Percentiles rank a stretch among this genome's conserved stretches.
phyloP scores from a whole-genome alignment of 768 basidiomycete genomes.

The Rhodotorula babjevae region DNA sequence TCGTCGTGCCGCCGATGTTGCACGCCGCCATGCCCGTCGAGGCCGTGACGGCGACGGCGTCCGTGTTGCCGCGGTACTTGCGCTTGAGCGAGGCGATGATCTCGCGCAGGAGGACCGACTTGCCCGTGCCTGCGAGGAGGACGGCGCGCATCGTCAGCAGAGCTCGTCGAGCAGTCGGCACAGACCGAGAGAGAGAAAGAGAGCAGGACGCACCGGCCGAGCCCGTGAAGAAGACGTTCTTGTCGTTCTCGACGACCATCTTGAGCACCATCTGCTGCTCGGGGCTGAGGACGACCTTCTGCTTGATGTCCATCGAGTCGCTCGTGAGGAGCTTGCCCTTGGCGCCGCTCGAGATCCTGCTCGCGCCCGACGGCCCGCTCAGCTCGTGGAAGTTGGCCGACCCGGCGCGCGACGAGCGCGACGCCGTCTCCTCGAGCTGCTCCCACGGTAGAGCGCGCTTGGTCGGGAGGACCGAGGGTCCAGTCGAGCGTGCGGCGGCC shows the following conservation, averaged over 20 bases:
- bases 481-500: background rate
- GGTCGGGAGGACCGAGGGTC: constrained; percentile 7
- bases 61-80: constrained; percentile 50
- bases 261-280: constrained; percentile 81
- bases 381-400: constrained; percentile 32
- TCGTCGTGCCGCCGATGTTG: constrained; percentile 91
- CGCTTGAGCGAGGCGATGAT: constrained; percentile 72
- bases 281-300: constrained; percentile 64
- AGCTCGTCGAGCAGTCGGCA: no score
- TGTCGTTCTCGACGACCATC: constrained; percentile 61
- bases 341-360: background rate
- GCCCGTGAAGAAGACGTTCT: constrained; percentile 91
- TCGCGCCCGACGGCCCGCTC: constrained; percentile 1
- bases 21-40: constrained; percentile 96
- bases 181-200: background rate
- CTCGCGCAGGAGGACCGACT: constrained; percentile 87
- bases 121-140: constrained; percentile 73
- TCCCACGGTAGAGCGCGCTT: constrained; percentile 35
- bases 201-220: constrained; percentile 69
- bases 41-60: constrained; percentile 77
- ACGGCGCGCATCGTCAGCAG: background rate
- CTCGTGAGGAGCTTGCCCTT: constrained; percentile 26
- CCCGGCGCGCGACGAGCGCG: background rate
- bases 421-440: constrained; percentile 4
- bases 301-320: constrained; percentile 44